These are phyloP conservation scores for Solanum chacoense DNA, from an alignment of 305 asterid genomes.

Conservation along the genomic window DNA sequence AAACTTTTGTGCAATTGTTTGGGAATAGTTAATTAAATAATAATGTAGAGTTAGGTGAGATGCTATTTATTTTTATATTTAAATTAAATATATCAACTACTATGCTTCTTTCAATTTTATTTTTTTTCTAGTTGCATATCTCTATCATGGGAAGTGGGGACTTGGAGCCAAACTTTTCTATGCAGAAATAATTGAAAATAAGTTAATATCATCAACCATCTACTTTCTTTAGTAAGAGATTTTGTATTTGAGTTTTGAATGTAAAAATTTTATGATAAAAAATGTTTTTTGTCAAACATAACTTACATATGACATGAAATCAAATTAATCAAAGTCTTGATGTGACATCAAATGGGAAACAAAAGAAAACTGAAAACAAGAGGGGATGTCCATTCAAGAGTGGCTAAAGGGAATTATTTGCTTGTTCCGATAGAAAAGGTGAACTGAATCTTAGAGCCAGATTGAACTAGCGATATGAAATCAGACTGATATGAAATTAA, in stretches of 20 bases:
- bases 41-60: neutral
- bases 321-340: neutral
- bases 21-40: neutral
- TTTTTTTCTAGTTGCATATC: neutral
- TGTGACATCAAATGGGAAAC: neutral
- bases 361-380: neutral
- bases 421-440: neutral
- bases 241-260: neutral
- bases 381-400: neutral
- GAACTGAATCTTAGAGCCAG: neutral
- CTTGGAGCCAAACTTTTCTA: neutral
- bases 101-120: neutral
- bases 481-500: too few relatives aligned
- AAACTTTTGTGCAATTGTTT: neutral
- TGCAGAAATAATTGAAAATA: neutral
- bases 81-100: neutral
- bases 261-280: accelerated
- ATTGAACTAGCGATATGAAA: neutral
- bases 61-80: neutral
- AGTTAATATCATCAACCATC: neutral
- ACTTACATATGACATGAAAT: accelerated
- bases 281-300: accelerated
- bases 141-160: neutral
- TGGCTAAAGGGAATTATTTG: neutral
- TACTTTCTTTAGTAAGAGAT: accelerated